Evolutionary conservation across 2,329 filamentous ascomycete genomes (phyloP).

Genomic region (Calonectria fujianensis): DNA sequence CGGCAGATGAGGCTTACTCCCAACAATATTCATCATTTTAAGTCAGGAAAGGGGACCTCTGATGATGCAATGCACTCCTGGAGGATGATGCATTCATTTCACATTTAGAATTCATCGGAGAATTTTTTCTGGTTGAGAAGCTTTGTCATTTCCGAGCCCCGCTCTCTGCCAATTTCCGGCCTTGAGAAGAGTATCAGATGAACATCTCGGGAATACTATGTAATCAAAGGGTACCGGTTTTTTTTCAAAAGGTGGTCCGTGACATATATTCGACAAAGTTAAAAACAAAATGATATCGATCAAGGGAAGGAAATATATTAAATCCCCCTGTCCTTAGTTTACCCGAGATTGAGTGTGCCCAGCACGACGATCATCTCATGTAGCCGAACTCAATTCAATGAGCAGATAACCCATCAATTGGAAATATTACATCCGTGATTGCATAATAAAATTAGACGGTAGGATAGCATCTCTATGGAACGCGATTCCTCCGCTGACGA

Average conservation of each 20-base stretch:
- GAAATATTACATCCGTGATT: neutral
- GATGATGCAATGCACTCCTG: neutral
- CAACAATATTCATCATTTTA: neutral
- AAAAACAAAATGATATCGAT: neutral
- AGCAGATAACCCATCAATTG: neutral
- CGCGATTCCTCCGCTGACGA: rapidly evolving
- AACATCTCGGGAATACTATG: neutral
- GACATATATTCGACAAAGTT: neutral
- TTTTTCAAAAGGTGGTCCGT: neutral
- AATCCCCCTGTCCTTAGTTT: neutral
- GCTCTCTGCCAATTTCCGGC: neutral
- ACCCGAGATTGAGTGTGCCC: neutral
- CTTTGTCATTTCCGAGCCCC: neutral
- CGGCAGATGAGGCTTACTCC: neutral
- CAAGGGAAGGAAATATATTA: neutral
- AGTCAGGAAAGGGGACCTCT: neutral
- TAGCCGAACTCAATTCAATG: neutral
- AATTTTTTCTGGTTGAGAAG: neutral
- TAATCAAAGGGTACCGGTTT: neutral
- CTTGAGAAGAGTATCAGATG: neutral
- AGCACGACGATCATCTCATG: neutral
- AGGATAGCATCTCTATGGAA: neutral
- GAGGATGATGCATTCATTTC: neutral
- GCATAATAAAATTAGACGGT: neutral
- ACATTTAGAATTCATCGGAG: neutral